These are phyloP conservation scores for Globomyces sp. DNA, from an alignment of 371 early-diverging fungal species.

Conservation along the genomic window DNA sequence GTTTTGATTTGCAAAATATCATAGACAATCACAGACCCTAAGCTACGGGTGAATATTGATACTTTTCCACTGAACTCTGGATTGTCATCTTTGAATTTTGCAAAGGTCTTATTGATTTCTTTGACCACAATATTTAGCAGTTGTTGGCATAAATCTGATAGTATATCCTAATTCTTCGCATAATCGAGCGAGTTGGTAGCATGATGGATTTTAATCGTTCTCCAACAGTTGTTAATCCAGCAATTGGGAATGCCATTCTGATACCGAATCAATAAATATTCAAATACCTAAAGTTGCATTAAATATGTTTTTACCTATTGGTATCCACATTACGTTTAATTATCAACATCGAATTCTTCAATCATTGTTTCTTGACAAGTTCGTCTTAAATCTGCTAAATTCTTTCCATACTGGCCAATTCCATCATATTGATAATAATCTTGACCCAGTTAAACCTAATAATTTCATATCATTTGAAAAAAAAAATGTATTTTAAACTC, in stretches of 20 bases:
- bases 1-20: conserved; percentile 54
- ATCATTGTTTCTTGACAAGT: conserved; percentile 51
- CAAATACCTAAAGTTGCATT: background rate
- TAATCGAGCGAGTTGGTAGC: conserved; percentile 62
- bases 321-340: conserved; percentile 50
- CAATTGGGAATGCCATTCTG: conserved; percentile 63
- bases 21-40: conserved; percentile 61
- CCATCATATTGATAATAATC: conserved; percentile 45
- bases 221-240: conserved; percentile 38
- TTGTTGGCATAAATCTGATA: conserved; percentile 58
- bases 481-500: no score
- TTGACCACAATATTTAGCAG: conserved; percentile 57
- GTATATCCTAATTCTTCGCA: conserved; percentile 66
- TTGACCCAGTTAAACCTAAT: no score
- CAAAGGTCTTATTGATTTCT: conserved; percentile 55
- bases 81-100: conserved; percentile 41
- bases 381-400: conserved; percentile 52
- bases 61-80: conserved; percentile 63
- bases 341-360: conserved; percentile 45
- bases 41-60: conserved; percentile 57
- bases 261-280: background rate
- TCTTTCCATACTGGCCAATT: background rate
- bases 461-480: no score
- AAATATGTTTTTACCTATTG: conserved; percentile 53
- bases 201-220: conserved; percentile 53